Percentiles rank a stretch among this genome's conserved stretches.
These are phyloP conservation scores for Alternaria postmessia DNA, from an alignment of 2,329 filamentous ascomycete genomes.

Conservation along the genomic window DNA sequence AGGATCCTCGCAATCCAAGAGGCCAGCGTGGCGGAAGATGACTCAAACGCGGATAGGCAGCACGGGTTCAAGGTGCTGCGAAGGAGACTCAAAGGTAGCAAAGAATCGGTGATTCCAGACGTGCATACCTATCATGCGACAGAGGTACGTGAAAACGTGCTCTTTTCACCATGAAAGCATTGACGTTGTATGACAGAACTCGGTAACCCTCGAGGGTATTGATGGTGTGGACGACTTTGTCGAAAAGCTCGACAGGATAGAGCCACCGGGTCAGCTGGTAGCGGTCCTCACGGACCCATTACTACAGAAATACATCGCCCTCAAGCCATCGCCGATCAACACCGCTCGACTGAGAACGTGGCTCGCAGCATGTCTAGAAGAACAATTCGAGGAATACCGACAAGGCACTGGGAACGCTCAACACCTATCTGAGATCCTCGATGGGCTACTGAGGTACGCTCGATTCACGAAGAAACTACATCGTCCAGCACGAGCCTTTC, in stretches of 20 bases:
- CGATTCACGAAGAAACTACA: conserved; percentile 46
- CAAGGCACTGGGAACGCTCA: conserved; percentile 23
- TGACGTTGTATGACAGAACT: conserved; percentile 37
- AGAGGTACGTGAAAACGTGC: conserved; percentile 56
- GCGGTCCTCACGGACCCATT: conserved; percentile 78
- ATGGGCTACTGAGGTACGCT: conserved; percentile 44
- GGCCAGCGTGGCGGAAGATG: conserved; percentile 54
- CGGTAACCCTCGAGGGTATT: conserved; percentile 74
- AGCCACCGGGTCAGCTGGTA: conserved; percentile 82
- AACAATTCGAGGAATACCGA: conserved; percentile 39
- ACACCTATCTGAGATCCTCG: conserved; percentile 43
- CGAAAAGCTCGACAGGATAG: conserved; percentile 76
- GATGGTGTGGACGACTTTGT: conserved; percentile 75
- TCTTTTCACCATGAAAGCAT: background rate
- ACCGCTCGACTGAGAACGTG: conserved; percentile 48
- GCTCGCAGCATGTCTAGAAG: conserved; percentile 49
- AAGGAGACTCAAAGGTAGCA: conserved; percentile 59
- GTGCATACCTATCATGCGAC: conserved; percentile 78
- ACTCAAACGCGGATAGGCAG: conserved; percentile 51
- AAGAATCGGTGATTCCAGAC: conserved; percentile 64
- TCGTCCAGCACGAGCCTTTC: conserved; percentile 41
- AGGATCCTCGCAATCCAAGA: conserved; percentile 74
- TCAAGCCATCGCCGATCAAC: conserved; percentile 51
- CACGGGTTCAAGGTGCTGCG: conserved; percentile 71
- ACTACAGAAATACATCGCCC: conserved; percentile 75